Evolutionary conservation across 1,139 yeast species (phyloP), one percentile per base, ranked within the genome.

Genomic region (Scheffersomyces titani): DNA sequence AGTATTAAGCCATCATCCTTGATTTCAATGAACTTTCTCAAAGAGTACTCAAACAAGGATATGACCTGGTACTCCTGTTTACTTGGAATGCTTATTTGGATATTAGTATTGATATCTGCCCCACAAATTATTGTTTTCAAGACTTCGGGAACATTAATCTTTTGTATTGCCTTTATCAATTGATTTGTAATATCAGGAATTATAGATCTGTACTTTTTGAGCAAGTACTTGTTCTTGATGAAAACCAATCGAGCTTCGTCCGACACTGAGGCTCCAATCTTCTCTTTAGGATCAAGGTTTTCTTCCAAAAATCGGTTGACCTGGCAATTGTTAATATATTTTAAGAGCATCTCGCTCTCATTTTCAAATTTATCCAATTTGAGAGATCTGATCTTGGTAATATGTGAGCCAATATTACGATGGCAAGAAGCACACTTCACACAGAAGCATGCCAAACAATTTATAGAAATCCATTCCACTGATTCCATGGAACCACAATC

Each of bases 381-480:
- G 47, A 84, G 71, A 2, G 87, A 83, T 56, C 76, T 71, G 7
- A 84, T 81, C 61, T 79, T 82, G 7, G 86, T 75, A 11, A 84
- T 73, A 57, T 80, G 82, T 3, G 85, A 76, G 0, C 88, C 88
- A 62, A 84, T 70, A 52, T 76, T 76, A 52, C 88, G 67, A 63
- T 84, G 88, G 51, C 82, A 77, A 1, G 86, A 82, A 0, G 97
- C 88, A 67, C 98, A 93, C 52, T 88, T 87, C 49, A 92, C 87
- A 71, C 98, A 93, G 49, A 93, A 78, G 11, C 89, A 84, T 22
- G 87, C 86, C 57, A 92, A 74, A 53, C 89, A 74, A 66, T 90
- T 93, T 60, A 92, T 78, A 0, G 97, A 90, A 5, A 93, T 83
- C 98, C 98, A 93, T 65, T 92, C 98, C 9, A 91, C 96, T 44